A percentile compares a stretch with the other conserved stretches of the same genome.
phyloP scores from a whole-genome alignment of 2,329 filamentous ascomycete species.

The Penicillium concentricum region DNA sequence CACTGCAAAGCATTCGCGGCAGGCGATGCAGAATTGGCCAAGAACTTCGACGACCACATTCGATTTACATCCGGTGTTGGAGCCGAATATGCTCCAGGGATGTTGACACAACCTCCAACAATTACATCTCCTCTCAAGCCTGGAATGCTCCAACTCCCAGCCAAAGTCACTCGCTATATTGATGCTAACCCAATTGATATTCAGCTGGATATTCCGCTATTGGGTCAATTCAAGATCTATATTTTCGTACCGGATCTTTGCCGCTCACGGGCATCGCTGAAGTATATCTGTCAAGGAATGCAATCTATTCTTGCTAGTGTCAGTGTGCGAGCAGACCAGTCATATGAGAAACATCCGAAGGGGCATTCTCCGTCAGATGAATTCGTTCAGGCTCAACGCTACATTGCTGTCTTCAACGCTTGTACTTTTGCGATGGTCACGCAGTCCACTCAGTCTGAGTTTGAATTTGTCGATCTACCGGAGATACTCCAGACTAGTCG shows the following conservation, averaged over 20 bases:
- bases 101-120: constrained; percentile 53
- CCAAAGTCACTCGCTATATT: constrained; percentile 70
- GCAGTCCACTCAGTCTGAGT: constrained; percentile 59
- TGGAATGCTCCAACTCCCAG: constrained; percentile 58
- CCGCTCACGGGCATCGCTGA: constrained; percentile 57
- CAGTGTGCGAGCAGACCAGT: constrained; percentile 59
- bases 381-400: constrained; percentile 66
- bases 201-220: constrained; percentile 73
- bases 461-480: constrained; percentile 67
- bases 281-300: constrained; percentile 58
- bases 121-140: constrained; percentile 39
- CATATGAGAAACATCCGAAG: constrained; percentile 61
- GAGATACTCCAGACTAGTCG: constrained; percentile 61
- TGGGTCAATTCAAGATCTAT: constrained; percentile 75
- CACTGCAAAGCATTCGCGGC: constrained; percentile 55
- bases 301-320: constrained; percentile 57
- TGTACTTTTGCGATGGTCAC: constrained; percentile 71
- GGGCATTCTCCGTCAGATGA: constrained; percentile 61
- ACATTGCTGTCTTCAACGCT: constrained; percentile 65
- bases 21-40: constrained; percentile 63
- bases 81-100: constrained; percentile 64
- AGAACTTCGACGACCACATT: constrained; percentile 69
- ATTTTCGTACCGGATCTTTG: constrained; percentile 66
- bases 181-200: constrained; percentile 77
- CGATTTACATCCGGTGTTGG: constrained; percentile 73